These are phyloP conservation scores for Phialemoniopsis sp. DNA, from an alignment of 2,329 filamentous ascomycete genomes.

Conservation along the genomic window DNA sequence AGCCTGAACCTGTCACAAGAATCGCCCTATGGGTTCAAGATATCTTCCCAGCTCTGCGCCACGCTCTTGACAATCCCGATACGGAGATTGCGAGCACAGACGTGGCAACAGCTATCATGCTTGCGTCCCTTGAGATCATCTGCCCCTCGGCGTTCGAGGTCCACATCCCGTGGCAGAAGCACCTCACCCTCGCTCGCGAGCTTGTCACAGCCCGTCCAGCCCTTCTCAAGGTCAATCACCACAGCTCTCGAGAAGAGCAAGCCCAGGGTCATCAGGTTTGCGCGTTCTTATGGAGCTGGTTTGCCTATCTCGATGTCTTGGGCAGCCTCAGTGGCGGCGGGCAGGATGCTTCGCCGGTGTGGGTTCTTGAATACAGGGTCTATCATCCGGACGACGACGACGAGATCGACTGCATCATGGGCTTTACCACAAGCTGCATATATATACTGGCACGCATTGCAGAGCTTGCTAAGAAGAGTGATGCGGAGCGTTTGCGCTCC, in stretches of 20 bases:
- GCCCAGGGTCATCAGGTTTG: constrained; percentile 55
- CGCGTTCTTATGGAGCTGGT: constrained; percentile 77
- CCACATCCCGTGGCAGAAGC: constrained; percentile 76
- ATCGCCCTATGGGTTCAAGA: constrained; percentile 79
- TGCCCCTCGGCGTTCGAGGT: constrained; percentile 78
- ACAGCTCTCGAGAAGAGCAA: constrained; percentile 41
- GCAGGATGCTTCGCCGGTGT: constrained; percentile 43
- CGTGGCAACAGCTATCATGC: constrained; percentile 79
- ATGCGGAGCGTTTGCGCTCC: constrained; percentile 44
- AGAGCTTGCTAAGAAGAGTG: constrained; percentile 65
- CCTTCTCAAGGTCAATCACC: constrained; percentile 43
- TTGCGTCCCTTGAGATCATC: constrained; percentile 78
- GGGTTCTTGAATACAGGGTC: constrained; percentile 45
- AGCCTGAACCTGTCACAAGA: constrained; percentile 69
- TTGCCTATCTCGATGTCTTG: constrained; percentile 78
- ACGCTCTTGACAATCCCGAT: constrained; percentile 57
- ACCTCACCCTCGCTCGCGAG: constrained; percentile 70
- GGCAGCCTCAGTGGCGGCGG: constrained; percentile 64
- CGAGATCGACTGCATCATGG: constrained; percentile 77
- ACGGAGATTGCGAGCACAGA: constrained; percentile 67
- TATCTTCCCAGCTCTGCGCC: constrained; percentile 69
- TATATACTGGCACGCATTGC: constrained; percentile 69
- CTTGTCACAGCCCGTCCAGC: constrained; percentile 63
- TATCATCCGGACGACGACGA: constrained; percentile 53
- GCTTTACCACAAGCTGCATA: constrained; percentile 70